Evolutionary conservation across 495 filamentous ascomycete genomes (phyloP).

Genomic region (Geopyxis carbonaria): DNA sequence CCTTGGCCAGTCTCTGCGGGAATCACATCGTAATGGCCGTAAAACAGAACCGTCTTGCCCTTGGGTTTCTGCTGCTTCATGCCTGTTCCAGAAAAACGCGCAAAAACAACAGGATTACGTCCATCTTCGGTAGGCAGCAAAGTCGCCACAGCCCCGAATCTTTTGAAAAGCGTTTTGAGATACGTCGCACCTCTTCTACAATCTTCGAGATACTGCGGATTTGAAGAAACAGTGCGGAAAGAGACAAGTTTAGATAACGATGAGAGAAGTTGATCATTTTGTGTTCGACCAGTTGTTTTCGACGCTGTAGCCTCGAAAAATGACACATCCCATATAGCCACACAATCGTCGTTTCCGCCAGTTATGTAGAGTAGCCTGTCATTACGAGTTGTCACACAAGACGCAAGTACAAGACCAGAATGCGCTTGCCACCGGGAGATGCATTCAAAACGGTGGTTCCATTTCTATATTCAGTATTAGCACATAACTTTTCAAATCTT

Average conservation of each 20-base stretch:
- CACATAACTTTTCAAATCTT: not conserved
- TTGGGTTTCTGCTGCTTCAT: constrained; percentile 30
- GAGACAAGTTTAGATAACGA: constrained; percentile 70
- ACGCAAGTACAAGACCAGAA: constrained; percentile 72
- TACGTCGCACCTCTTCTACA: constrained; percentile 86
- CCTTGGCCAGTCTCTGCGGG: constrained; percentile 47
- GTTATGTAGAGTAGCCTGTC: constrained; percentile 68
- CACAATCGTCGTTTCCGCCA: constrained; percentile 80
- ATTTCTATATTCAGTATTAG: constrained; percentile 37
- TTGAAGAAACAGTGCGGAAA: constrained; percentile 77
- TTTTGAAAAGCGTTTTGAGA: constrained; percentile 72
- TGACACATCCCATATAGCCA: constrained; percentile 73
- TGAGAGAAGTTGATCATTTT: constrained; percentile 34
- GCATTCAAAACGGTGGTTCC: constrained; percentile 77
- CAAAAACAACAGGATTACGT: constrained; percentile 78
- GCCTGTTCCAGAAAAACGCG: constrained; percentile 51
- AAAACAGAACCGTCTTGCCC: constrained; percentile 82
- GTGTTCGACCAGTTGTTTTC: constrained; percentile 37
- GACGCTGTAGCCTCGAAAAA: constrained; percentile 28
- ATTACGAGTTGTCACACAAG: constrained; percentile 48
- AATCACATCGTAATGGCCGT: constrained; percentile 99
- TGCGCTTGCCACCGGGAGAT: constrained; percentile 73
- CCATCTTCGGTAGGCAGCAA: constrained; percentile 58
- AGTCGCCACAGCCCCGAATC: constrained; percentile 72
- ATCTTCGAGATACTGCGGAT: constrained; percentile 65